Evolutionary conservation across 768 basidiomycete species (phyloP), one percentile per base, ranked within the genome.

Genomic region (Boletus tomentosulus): DNA sequence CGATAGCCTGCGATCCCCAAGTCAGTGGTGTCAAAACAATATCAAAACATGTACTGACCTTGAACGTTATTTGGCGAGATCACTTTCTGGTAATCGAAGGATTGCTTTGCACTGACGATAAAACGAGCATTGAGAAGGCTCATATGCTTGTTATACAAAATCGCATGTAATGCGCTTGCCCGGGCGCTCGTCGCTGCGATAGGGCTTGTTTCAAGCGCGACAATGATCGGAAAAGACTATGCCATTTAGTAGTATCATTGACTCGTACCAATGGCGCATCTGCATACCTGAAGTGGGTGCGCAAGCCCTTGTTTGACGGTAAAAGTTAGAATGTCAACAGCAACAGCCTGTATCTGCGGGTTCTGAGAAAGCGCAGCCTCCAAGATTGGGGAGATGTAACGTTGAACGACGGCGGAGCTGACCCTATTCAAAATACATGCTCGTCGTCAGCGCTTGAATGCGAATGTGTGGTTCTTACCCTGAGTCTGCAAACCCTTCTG

Each of bases 281-380:
- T 6, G 50, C 78, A 50, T 63, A 88, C 90, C 76, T 92, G 89
- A 6, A 99, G 78, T 0, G 97, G 97, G 71, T 98, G 95, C 6
- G 93, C 92, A 48, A 98, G 77, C 3, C 97, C 97, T 70, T 98
- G 96, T 64, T 88, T 92, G 58, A 98, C 85, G 0, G 94, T 96
- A 63, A 97, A 96, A 31, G 82, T 87, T 50, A 99, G 71, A 42
- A 98, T 88, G 58, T 98, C 95, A 48, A 98, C 81, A 7, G 95
- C 96, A 22, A 87, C 79, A 19, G 79, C 78, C 66, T 96, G 93
- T 39, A 89, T 89, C 49, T 81, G 81, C 2, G 75, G 57, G 58
- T 87, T 79, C 50, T 78, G 77, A 2, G 92, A 89, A 22, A 94
- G 68, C 0, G 91, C 89, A 0, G 93, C 89, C 1, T 86, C 78